Conservation (phyloP, 331 rosid genomes). For the Malus hybrid region DNA sequence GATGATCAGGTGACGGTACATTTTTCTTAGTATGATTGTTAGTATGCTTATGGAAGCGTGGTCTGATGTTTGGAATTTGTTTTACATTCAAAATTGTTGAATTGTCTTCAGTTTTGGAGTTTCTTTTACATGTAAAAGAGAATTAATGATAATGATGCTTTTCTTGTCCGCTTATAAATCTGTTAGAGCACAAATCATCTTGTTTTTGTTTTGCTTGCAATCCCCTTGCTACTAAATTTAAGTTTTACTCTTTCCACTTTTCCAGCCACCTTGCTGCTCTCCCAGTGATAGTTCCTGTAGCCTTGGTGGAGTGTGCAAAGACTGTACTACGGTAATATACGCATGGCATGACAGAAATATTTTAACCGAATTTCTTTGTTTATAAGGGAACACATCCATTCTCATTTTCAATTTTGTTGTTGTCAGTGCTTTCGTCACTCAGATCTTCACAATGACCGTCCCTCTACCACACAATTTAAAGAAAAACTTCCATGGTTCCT, state of each 20-base stretch:
- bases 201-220: not conserved
- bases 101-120: not conserved
- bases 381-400: not conserved
- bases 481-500: slow-evolving; percentile 97
- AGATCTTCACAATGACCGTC: slow-evolving; percentile 64
- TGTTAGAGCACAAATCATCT: not conserved
- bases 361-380: slow-evolving; percentile 6
- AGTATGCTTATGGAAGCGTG: not conserved
- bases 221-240: slow-evolving; percentile 21
- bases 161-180: not conserved
- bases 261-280: slow-evolving; percentile 92
- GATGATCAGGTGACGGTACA: slow-evolving; percentile 71
- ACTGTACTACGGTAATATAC: slow-evolving; percentile 88
- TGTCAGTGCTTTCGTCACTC: slow-evolving; percentile 88
- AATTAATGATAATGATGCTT: not conserved
- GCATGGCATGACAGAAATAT: not conserved
- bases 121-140: not conserved
- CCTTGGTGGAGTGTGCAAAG: slow-evolving; percentile 70
- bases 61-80: not conserved
- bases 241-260: slow-evolving; percentile 53
- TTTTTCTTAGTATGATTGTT: not conserved
- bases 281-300: slow-evolving; percentile 53
- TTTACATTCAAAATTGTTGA: not conserved
- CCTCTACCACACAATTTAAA: slow-evolving; percentile 74
- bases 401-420: slow-evolving; percentile 18